Base-by-base conservation (phyloP, 1,139 yeast species). In the Hansenula lynferdii region DNA sequence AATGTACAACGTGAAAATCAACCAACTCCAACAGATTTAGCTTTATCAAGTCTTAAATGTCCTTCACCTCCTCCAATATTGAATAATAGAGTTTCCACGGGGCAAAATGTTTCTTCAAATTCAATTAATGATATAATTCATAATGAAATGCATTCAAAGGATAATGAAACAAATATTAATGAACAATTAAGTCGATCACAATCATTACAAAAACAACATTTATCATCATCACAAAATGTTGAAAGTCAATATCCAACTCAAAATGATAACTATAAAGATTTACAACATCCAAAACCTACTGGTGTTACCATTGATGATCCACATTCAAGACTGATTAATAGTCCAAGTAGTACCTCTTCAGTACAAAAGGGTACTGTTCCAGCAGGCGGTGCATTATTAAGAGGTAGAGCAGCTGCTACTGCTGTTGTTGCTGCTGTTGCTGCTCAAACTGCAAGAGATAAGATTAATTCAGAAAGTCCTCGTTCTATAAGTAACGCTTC, bases 41-140 rank as follows among this genome's bases (percentile, higher is more conserved):
- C 85, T 2, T 63, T 77, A 34, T 75, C 84, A 9, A 75, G 69
- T 50, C 56, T 77, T 38, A 65, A 81, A 42, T 76, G 83, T 49
- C 84, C 85, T 2, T 78, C 85, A 5, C 85, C 85, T 16, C 84
- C 85, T 2, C 85, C 85, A 2, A 78, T 79, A 38, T 60, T 77
- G 37, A 73, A 73, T 29, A 48, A 72, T 58, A 40, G 35, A n/a
- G 34, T 42, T 18, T 51, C 61, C 23, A 45, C 48, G 18, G 48
- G 51, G 5, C 41, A 49, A 38, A 43, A 47, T 34, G 35, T 47
- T 31, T 42, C 50, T 24, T 42, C 50, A 22, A 38, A 44, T 24
- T 41, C 51, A 23, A 50, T 46, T 25, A 41, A 44, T 30, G 43
- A 45, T 32, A 49, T 49, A 28, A 43, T 53, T 17, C 43, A 43